Conservation (phyloP, 192 early-diverging fungal genomes). For the Diversispora eburnea region DNA sequence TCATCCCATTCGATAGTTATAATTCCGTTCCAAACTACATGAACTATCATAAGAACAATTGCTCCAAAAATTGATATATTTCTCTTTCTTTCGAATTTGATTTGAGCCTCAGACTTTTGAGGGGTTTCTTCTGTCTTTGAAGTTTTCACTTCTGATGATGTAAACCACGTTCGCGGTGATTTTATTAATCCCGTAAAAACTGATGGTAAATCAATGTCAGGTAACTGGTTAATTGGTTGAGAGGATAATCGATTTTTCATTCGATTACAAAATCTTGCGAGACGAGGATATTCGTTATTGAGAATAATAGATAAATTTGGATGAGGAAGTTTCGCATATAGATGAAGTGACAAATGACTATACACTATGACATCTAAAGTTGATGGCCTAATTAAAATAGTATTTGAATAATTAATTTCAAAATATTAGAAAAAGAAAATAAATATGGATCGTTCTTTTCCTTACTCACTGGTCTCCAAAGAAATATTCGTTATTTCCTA, state of each 20-base stretch:
- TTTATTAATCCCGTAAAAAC: constrained; percentile 36
- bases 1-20: constrained; percentile 48
- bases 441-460: not conserved
- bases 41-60: constrained; percentile 42
- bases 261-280: constrained; percentile 60
- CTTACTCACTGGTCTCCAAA: constrained; percentile 65
- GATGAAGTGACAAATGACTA: constrained; percentile 76
- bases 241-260: constrained; percentile 46
- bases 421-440: not conserved
- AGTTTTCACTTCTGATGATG: constrained; percentile 27
- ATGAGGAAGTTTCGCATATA: constrained; percentile 70
- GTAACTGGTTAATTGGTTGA: constrained; percentile 31
- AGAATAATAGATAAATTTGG: constrained; percentile 65
- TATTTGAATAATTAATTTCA: not conserved
- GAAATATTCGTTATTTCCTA: constrained; percentile 75
- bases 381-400: constrained; percentile 48
- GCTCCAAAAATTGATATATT: constrained; percentile 49
- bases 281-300: constrained; percentile 61
- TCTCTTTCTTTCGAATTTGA: constrained; percentile 54
- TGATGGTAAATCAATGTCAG: constrained; percentile 38
- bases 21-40: constrained; percentile 62
- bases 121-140: constrained; percentile 18
- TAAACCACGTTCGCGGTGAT: constrained; percentile 42
- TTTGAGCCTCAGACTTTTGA: constrained; percentile 38
- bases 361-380: constrained; percentile 80